Conservation (phyloP, 306 rosid species). For the Cicer arietinum region DNA sequence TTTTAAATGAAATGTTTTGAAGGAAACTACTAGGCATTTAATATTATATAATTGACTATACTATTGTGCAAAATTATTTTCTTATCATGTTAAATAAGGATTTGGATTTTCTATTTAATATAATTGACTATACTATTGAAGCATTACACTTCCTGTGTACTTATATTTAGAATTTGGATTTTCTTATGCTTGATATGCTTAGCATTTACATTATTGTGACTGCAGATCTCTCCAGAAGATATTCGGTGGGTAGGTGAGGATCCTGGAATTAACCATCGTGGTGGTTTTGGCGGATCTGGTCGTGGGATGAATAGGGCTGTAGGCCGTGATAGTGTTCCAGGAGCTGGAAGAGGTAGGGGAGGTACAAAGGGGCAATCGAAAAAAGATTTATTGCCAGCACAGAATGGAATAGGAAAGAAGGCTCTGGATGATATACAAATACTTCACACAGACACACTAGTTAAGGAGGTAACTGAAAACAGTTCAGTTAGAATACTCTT, state of each 20-base stretch:
- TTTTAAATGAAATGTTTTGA: slow-evolving; percentile 22
- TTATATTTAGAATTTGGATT: slow-evolving; percentile 15
- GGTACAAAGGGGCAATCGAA: slow-evolving; percentile 67
- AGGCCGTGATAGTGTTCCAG: slow-evolving; percentile 65
- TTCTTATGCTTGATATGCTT: slow-evolving; percentile 36
- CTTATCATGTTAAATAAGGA: slow-evolving; percentile 7
- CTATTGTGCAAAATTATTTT: not conserved
- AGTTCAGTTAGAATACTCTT: slow-evolving; percentile 17
- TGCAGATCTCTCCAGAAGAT: slow-evolving; percentile 85
- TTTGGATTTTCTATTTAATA: slow-evolving; percentile 20
- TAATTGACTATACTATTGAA: not conserved
- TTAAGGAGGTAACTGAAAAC: slow-evolving; percentile 73
- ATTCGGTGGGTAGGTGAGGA: slow-evolving; percentile 93
- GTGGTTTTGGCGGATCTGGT: slow-evolving; percentile 68
- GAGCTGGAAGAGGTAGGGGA: slow-evolving; percentile 90
- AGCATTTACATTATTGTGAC: slow-evolving; percentile 34
- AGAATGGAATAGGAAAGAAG: slow-evolving; percentile 84
- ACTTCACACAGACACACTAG: slow-evolving; percentile 78
- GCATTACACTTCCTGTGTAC: slow-evolving; percentile 19
- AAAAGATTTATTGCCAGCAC: slow-evolving; percentile 73
- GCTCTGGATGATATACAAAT: slow-evolving; percentile 75
- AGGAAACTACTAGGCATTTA: slow-evolving; percentile 23
- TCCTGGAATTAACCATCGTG: slow-evolving; percentile 75
- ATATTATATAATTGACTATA: slow-evolving; percentile 5
- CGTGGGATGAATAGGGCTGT: slow-evolving; percentile 65